Evolutionary conservation across 768 basidiomycete genomes (phyloP), one percentile per base, ranked within the genome.

Genomic region (Xerocomellus amylosporus): DNA sequence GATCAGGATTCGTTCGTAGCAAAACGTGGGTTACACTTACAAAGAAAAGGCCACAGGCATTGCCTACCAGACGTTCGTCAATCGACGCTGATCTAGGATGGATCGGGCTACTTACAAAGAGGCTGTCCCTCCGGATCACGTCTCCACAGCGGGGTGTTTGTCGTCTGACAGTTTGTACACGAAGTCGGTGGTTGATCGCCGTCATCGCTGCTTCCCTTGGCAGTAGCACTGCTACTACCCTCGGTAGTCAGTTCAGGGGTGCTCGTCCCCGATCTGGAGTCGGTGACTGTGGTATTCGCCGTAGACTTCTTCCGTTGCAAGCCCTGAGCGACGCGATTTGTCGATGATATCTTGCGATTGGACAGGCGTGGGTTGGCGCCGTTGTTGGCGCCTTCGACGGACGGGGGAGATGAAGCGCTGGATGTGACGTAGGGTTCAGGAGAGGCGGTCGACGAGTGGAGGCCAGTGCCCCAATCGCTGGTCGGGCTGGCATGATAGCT

Each of bases 141-240:
- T 70, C 93, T 80, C 93, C 93, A 96, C 43, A 96, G 74, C 9
- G 93, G 93, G 37, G 95, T 98, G 67, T 93, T 97, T 13, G 91
- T 95, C 51, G 95, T 98, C 63, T 90, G 87, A 71, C 95, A 98
- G 67, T 98, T 98, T 7, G 90, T 93, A 70, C 95, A 98, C 28
- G 90, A 76, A 2, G 93, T 97, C 9, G 87, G 91, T 8, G 83
- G 68, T 53, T 80, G 78, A 43, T 90, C 89, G 48, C 79, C 82
- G 51, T 88, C 87, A 56, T 87, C 90, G 45, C 76, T 77, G 40
- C 69, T 74, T 24, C 74, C 75, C 59, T 76, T 79, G 52, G 61
- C 64, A 52, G 60, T 65, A 48, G 53, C 63, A 57, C 60, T 63
- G 53, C 64, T 67, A 49, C 68, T 64, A 38, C 69, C 65, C 46